Evolutionary conservation across 164 flowering plant species (phyloP).

Genomic region (Magnolia changhungtana): DNA sequence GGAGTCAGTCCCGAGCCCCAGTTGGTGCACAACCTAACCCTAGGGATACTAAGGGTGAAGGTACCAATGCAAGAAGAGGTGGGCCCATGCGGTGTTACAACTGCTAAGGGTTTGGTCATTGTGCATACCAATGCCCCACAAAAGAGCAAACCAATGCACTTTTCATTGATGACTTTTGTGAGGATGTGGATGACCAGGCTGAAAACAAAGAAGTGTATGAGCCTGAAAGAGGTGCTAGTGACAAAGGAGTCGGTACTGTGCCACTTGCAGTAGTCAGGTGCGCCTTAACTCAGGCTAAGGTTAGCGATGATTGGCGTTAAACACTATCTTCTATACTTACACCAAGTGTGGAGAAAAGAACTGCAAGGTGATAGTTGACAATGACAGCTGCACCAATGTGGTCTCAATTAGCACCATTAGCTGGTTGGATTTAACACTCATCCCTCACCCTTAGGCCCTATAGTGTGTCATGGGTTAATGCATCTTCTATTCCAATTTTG

Average conservation of each 20-base stretch:
- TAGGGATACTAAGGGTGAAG: no score
- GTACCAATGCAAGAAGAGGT: no score
- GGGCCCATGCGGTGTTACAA: no score
- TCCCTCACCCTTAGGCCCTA: not conserved
- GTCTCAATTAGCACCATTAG: not conserved
- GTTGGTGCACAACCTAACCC: no score
- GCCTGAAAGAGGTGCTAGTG: not conserved
- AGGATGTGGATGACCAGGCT: no score
- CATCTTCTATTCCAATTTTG: not conserved
- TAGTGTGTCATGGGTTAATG: not conserved
- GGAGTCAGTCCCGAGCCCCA: no score
- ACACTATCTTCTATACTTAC: not conserved
- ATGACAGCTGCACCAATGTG: slow-evolving; percentile 5
- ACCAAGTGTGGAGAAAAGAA: slow-evolving; percentile 7
- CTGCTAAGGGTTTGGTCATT: no score
- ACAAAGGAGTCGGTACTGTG: not conserved
- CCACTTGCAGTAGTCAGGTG: not conserved
- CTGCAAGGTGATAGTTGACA: slow-evolving; percentile 2
- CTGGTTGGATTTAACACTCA: not conserved
- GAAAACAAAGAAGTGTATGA: not conserved
- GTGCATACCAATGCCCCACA: no score
- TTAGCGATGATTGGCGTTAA: not conserved
- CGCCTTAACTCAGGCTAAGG: not conserved
- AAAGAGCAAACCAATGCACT: no score
- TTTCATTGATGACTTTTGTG: no score